Base-by-base conservation (phyloP, 2,329 filamentous ascomycete species). In the Bipolaris gigantea region DNA sequence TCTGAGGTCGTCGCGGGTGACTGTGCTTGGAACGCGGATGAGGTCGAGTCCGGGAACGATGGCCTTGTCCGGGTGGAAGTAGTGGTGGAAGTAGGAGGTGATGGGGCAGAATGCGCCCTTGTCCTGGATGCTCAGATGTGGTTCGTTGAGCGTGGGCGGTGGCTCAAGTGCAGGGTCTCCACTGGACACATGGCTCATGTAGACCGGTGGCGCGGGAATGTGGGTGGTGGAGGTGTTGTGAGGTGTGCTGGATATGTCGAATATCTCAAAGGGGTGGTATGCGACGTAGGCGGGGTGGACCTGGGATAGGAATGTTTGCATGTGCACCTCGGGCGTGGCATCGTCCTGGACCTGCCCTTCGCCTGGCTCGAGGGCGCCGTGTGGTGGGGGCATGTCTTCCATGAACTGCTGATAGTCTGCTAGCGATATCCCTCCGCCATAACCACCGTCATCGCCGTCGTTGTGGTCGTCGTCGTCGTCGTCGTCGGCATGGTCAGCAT, bases 1-100 rank as follows among this genome's bases (percentile, higher is more conserved):
- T 15, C 64, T 57, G 41, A 75, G 57, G 27, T 75, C 63, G 1
- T 72, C 62, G n/a, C 60, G 58, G 4, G 53, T 66, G 56, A 75
- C 67, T 27, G 57, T 58, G n/a, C 56, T 51, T 5, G 71, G 70
- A 6, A 62, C 58, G n/a, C 64, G 40, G 11, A 62, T 52, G 8
- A 64, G 55, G 21, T 69, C 67, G n/a, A 72, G 59, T 6, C 59
- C 62, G 18, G 62, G 54, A 1, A 60, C 54, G 4, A 57, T 48
- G 11, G 53, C 55, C 44, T 61, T 64, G 36, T 50, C 47, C 8
- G 57, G 57, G 9, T 49, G 32, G 32, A 56, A 50, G 9, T 65
- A 50, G 49, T 59, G 56, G 45, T 63, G 56, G 60, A 68, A 69
- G 62, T 71, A 73, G 15, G 56, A 59, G 34, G 66, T 63, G 41